Percentiles rank a stretch among this genome's conserved stretches.
Conservation (phyloP, 139 green algal species). For the Yamagishiella unicocca region DNA sequence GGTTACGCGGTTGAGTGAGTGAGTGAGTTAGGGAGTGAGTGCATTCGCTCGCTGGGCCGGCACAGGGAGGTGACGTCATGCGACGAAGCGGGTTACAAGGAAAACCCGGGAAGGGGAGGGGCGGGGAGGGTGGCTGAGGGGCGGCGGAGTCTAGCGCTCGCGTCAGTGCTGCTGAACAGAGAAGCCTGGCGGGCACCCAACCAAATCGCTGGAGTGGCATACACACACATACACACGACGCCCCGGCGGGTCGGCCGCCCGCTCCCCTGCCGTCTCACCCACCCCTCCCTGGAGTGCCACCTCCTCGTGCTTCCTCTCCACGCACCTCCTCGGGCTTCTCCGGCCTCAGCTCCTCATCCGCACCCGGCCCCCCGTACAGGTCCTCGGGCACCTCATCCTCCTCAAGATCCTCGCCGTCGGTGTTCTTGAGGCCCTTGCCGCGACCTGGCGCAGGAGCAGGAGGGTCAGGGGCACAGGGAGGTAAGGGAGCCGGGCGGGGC, state of each 20-base stretch:
- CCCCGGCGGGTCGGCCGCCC: not conserved
- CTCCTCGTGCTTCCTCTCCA: not conserved
- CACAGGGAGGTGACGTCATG: too few species aligned
- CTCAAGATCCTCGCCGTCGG: constrained; percentile 18
- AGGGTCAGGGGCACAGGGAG: not conserved
- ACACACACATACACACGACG: not conserved
- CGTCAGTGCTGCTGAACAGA: too few species aligned
- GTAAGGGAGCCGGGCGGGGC: too few species aligned
- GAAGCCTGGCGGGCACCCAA: too few species aligned
- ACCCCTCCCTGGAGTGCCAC: not conserved
- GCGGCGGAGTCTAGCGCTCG: too few species aligned
- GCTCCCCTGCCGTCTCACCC: not conserved
- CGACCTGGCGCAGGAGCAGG: not conserved
- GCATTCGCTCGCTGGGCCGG: too few species aligned
- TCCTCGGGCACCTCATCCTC: constrained; percentile 50
- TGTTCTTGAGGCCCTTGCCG: not conserved
- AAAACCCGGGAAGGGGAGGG: too few species aligned
- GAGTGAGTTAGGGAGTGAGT: too few species aligned
- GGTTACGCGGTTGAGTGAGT: too few species aligned
- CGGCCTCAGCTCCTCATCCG: constrained; percentile 44
- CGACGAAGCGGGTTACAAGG: too few species aligned
- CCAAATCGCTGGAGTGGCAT: too few species aligned
- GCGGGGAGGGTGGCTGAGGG: too few species aligned
- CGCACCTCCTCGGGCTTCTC: constrained; percentile 53
- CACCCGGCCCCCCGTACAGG: constrained; percentile 44